phyloP scores from a whole-genome alignment of 352 stramenopile species.

The Phytophthora constricta region DNA sequence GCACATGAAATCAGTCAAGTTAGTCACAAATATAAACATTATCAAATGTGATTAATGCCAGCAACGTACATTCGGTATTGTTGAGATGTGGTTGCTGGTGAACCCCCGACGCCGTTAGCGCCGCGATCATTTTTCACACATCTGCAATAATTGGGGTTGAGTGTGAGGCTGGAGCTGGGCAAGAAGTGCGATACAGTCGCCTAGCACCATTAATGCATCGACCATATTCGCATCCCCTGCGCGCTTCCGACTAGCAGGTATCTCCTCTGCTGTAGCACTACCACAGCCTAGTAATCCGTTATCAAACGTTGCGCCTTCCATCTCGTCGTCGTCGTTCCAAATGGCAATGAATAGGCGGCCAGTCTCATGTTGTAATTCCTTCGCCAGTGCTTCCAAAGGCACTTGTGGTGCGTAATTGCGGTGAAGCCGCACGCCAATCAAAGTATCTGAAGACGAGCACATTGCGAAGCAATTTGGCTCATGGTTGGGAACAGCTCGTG shows the following conservation, averaged over 20 bases:
- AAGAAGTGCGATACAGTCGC: conserved; percentile 48
- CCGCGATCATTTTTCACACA: conserved; percentile 40
- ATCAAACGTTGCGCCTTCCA: conserved; percentile 44
- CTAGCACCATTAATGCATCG: conserved; percentile 45
- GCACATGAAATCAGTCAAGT: conserved; percentile 12
- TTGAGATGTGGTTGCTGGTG: conserved; percentile 25
- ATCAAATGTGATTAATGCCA: not conserved
- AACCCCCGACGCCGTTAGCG: conserved; percentile 19
- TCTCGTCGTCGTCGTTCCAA: conserved; percentile 31
- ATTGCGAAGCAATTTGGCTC: conserved; percentile 53
- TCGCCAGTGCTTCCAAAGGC: conserved; percentile 44
- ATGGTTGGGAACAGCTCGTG: conserved; percentile 56
- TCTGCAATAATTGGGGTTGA: conserved; percentile 30
- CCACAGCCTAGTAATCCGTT: conserved; percentile 47
- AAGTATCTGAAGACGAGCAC: conserved; percentile 64
- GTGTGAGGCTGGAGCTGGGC: conserved; percentile 36
- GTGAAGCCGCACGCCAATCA: conserved; percentile 59
- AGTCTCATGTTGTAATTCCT: conserved; percentile 51
- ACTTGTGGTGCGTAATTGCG: conserved; percentile 38
- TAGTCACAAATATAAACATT: conserved; percentile 5
- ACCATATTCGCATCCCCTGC: conserved; percentile 23
- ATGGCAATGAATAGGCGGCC: conserved; percentile 28
- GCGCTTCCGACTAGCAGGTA: conserved; percentile 14
- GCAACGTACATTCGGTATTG: conserved; percentile 42
- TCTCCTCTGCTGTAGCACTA: conserved; percentile 19